Evolutionary conservation across 2,329 filamentous ascomycete genomes (phyloP).

Genomic region (Penicillium olsonii): DNA sequence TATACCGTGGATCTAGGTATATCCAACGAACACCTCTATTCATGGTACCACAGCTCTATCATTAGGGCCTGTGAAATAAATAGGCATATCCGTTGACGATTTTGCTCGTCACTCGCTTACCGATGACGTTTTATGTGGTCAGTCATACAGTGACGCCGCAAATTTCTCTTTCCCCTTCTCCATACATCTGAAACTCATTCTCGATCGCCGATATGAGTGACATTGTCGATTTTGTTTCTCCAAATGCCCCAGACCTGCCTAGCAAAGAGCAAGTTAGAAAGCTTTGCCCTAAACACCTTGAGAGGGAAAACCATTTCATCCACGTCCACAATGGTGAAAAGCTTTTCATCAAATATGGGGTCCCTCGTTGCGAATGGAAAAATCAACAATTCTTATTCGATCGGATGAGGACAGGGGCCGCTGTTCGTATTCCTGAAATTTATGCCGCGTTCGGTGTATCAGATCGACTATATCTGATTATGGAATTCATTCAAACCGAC

Average conservation of each 20-base stretch:
- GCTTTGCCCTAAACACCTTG: neutral
- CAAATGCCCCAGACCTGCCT: neutral
- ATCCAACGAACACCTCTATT: too few species aligned
- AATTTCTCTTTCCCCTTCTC: neutral
- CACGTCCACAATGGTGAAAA: neutral
- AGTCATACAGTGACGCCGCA: neutral
- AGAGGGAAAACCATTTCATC: neutral
- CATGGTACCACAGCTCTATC: too few species aligned
- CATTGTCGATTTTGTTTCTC: neutral
- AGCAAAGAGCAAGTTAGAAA: neutral
- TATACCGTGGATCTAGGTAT: too few species aligned
- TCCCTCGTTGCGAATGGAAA: constrained; percentile 1
- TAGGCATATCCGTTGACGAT: too few species aligned
- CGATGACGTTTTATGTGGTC: neutral
- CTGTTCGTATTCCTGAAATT: constrained; percentile 1
- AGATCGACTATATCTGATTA: neutral
- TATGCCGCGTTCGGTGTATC: constrained; percentile 1
- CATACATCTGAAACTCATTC: neutral
- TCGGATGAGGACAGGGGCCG: neutral
- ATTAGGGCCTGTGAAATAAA: too few species aligned
- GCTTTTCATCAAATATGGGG: neutral
- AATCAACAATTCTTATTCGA: neutral
- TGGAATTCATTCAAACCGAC: neutral
- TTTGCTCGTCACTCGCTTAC: too few species aligned
- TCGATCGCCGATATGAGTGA: neutral